Conservation (phyloP, 1,284 basidiomycete genomes). For the Ustilago crameri region DNA sequence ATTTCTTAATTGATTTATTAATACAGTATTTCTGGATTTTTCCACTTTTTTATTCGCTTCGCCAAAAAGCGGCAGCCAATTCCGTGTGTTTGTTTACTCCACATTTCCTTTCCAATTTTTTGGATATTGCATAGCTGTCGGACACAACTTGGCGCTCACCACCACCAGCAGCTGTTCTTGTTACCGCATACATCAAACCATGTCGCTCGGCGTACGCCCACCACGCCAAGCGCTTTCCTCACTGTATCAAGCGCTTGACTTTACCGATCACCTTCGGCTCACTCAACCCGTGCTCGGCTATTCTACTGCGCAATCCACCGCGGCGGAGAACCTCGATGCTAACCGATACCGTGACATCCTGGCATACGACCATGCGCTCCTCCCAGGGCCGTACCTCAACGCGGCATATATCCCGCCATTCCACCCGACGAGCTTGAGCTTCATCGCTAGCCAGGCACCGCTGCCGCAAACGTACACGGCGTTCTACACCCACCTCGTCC, state of each 20-base stretch:
- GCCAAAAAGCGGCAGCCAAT: no score
- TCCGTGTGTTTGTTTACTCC: no score
- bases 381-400: constrained; percentile 57
- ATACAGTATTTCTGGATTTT: no score
- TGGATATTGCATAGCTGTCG: no score
- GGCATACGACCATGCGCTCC: constrained; percentile 52
- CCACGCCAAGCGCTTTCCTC: constrained; percentile 11
- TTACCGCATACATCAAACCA: background rate
- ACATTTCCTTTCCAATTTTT: no score
- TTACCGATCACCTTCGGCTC: constrained; percentile 29
- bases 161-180: background rate
- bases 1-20: no score
- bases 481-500: constrained; percentile 73
- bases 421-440: constrained; percentile 68
- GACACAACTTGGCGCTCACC: background rate
- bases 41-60: no score
- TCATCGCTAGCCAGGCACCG: constrained; percentile 96
- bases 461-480: constrained; percentile 87
- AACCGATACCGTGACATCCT: constrained; percentile 47
- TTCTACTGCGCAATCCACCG: constrained; percentile 8
- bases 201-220: constrained; percentile 21
- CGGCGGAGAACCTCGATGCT: constrained; percentile 5
- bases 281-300: constrained; percentile 23
- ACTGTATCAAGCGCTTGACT: constrained; percentile 29
- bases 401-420: constrained; percentile 56